Percentiles rank a stretch among this genome's conserved stretches.
phyloP scores from a whole-genome alignment of 2,329 filamentous ascomycete genomes.

The Colletotrichum orchidophilum region DNA sequence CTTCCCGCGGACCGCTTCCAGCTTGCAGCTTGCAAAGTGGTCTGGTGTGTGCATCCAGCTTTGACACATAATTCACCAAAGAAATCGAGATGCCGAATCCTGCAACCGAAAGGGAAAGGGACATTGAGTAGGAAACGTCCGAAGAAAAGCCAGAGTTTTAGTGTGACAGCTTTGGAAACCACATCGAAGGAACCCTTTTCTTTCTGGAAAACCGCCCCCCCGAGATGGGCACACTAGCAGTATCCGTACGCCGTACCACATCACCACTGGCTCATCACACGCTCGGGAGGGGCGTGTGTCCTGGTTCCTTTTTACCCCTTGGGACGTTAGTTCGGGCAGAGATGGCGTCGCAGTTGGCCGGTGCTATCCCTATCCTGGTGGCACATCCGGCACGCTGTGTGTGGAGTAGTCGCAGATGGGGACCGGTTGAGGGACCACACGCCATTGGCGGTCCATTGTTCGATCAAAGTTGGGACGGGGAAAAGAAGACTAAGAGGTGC shows the following conservation, averaged over 20 bases:
- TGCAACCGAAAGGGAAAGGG: neutral
- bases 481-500: neutral
- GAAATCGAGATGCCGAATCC: neutral
- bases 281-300: neutral
- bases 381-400: slow-evolving; percentile 28
- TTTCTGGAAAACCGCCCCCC: slow-evolving; percentile 17
- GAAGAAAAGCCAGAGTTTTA: slow-evolving; percentile 16
- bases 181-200: slow-evolving; percentile 4
- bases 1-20: neutral
- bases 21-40: neutral
- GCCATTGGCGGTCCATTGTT: slow-evolving; percentile 12
- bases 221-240: neutral
- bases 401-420: neutral
- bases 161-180: slow-evolving; percentile 21
- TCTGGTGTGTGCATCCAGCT: neutral
- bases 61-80: neutral
- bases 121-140: slow-evolving; percentile 16
- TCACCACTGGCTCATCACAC: neutral
- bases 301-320: slow-evolving; percentile 1
- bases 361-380: slow-evolving; percentile 33
- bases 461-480: slow-evolving; percentile 9
- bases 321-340: slow-evolving; percentile 19
- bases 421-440: neutral
- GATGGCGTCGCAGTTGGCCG: slow-evolving; percentile 18
- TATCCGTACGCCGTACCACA: too few species aligned